Base-by-base conservation (phyloP, 108 stramenopile species). In the Mediolabrus comicus region DNA sequence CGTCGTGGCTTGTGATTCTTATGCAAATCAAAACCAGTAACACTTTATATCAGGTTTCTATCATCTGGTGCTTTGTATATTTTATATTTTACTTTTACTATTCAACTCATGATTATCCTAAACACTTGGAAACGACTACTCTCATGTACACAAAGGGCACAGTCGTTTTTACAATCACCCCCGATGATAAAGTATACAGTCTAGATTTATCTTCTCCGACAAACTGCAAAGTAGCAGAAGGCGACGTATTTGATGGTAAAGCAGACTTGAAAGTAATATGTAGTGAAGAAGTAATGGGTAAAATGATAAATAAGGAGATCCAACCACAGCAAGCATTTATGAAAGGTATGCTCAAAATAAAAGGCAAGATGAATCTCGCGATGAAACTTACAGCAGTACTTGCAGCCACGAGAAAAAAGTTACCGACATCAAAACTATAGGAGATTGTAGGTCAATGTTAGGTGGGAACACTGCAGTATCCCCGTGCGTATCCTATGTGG, bases 301-400 rank as follows among this genome's bases (percentile, higher is more conserved):
- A 76, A 55, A 76, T 80, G 79, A 62, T 80, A 9, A 32, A 38
- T 3, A 75, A 80, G 54, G 75, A 75, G 51, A 65, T 80, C 27
- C 74, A 80, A 33, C 79, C 79, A 27, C 79, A 80, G 52, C 79
- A 80, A 54, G 79, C 79, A 19, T 80, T 80, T 53, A 80, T 80
- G 79, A 75, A 80, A 70, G 79, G 79, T 29, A 76, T 71, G 67
- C 57, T 92, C 9, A 90, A 90, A 51, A 87, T 93, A 55, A 90
- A 93, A 65, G 92, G 92, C 8, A 93, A 90, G 41, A 90, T 90
- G 92, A 81, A 77, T 36, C 58, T 93, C 34, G 92, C 92, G 0
- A 89, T 92, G 89, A 92, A 92, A 74, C 59, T 92, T 33, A 87
- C 84, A 8, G 39, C 85, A 22, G 80, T 92, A 30, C 55, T 92